Evolutionary conservation across 805 yeast species (phyloP), one percentile per base, ranked within the genome.

Genomic region (Kuraishia molischiana): DNA sequence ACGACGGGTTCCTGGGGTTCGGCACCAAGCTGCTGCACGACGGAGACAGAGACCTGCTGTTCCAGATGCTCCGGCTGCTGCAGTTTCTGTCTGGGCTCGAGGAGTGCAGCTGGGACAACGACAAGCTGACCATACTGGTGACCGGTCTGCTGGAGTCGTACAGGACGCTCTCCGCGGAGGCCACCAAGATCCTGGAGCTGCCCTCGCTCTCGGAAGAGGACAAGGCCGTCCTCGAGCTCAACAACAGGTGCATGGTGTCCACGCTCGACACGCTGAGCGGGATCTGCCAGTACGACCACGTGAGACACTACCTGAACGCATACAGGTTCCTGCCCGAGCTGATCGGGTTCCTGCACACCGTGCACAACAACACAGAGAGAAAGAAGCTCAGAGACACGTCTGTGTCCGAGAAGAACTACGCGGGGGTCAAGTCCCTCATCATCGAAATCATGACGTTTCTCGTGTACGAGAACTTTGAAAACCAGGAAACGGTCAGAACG

Each of bases 401-500:
- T 10, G 38, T 19, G 2, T 15, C 36, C 8, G 45, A 64, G 11
- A 52, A 62, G 18, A 46, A 56, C 33, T 79, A 81, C 42, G 92
- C 94, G 0, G 70, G 74, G 31, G 67, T 77, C 10, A 85, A 85
- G 49, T 69, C 80, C 1, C 59, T 82, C 18, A 58, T 82, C 9
- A 70, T 87, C 20, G 89, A 83, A 47, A 66, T 80, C 0, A 54
- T 89, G 9, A 69, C 87, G 0, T 67, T 70, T 35, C 53, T 87
- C 34, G 66, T 72, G 0, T 69, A 69, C 44, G 61, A 69, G 1
- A 69, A 77, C 34, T 61, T 56, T 33, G 62, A 62, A 4, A 70
- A 75, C 4, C 96, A 90, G 52, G 90, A 89, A 40, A 53, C 59
- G 32, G 62, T 84, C 26, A 62, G 97, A 34, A 70, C 69, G 21